A percentile compares a stretch with the other conserved stretches of the same genome.
Evolutionary conservation across 2,329 filamentous ascomycete species (phyloP).

Genomic region (Ceratocystis lukuohia): DNA sequence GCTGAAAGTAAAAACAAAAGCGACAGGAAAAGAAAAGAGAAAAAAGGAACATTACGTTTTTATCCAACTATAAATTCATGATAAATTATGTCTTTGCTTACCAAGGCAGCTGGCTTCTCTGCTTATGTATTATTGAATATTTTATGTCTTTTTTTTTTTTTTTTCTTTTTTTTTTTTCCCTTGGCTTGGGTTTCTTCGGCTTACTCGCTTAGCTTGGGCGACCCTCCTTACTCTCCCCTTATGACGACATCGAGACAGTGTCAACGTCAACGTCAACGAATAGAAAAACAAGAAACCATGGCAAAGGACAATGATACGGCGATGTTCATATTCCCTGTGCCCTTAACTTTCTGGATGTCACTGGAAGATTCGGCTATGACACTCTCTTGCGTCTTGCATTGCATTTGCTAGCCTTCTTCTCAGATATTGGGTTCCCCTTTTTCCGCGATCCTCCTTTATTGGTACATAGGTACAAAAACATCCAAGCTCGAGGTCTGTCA

Average conservation of each 20-base stretch:
- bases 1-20: background rate
- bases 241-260: background rate
- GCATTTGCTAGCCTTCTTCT: background rate
- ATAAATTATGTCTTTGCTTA: background rate
- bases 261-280: background rate
- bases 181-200: background rate
- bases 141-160: background rate
- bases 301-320: no score
- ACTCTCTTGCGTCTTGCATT: background rate
- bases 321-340: background rate
- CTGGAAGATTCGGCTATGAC: background rate
- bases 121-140: background rate
- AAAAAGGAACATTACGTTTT: background rate
- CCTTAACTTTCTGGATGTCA: background rate
- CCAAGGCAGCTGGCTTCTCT: background rate
- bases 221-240: background rate
- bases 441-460: background rate
- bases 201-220: background rate
- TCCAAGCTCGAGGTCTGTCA: background rate
- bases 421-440: background rate
- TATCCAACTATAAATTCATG: background rate
- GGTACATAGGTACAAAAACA: background rate
- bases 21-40: background rate
- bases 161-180: background rate
- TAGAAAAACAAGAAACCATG: background rate